A percentile compares a stretch with the other conserved stretches of the same genome.
These are phyloP conservation scores for Tulasnella sp. DNA, from an alignment of 768 basidiomycete genomes.

Conservation along the genomic window DNA sequence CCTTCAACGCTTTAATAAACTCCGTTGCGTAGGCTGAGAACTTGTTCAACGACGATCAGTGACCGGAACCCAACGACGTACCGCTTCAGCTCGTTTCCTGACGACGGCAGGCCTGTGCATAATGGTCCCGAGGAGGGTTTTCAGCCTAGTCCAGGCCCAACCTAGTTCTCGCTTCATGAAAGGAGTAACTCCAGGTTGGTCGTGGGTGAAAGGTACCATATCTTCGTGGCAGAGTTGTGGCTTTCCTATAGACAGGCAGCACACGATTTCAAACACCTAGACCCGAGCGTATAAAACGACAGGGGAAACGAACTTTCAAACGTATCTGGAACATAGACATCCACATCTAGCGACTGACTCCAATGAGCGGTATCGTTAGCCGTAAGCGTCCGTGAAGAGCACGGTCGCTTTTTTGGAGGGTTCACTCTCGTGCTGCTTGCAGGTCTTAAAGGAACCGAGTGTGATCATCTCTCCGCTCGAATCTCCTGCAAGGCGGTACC, in stretches of 20 bases:
- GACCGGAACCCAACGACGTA: background rate
- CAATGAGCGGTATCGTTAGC: conserved; percentile 46
- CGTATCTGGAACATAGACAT: conserved; percentile 58
- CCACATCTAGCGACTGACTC: conserved; percentile 44
- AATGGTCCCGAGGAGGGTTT: conserved; percentile 16
- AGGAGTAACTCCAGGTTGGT: conserved; percentile 17
- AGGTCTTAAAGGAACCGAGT: background rate
- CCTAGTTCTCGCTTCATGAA: conserved; percentile 24
- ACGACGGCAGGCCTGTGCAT: background rate
- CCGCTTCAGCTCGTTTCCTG: background rate
- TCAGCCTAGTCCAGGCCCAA: conserved; percentile 25
- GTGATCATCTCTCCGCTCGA: conserved; percentile 11
- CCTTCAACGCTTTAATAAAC: background rate
- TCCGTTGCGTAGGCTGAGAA: background rate
- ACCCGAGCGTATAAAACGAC: background rate
- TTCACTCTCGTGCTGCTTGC: background rate
- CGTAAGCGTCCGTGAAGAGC: conserved; percentile 51
- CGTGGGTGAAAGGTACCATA: conserved; percentile 10
- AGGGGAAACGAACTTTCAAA: conserved; percentile 40
- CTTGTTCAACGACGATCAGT: no score
- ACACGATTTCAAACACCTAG: background rate
- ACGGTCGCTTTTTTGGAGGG: conserved; percentile 38
- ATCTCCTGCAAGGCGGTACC: conserved; percentile 1
- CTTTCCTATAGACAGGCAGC: background rate
- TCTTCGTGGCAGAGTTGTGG: conserved; percentile 12